Percentiles rank a stretch among this genome's conserved stretches.
Conservation (phyloP, 2,329 filamentous ascomycete genomes). For the Cladophialophora carrionii region DNA sequence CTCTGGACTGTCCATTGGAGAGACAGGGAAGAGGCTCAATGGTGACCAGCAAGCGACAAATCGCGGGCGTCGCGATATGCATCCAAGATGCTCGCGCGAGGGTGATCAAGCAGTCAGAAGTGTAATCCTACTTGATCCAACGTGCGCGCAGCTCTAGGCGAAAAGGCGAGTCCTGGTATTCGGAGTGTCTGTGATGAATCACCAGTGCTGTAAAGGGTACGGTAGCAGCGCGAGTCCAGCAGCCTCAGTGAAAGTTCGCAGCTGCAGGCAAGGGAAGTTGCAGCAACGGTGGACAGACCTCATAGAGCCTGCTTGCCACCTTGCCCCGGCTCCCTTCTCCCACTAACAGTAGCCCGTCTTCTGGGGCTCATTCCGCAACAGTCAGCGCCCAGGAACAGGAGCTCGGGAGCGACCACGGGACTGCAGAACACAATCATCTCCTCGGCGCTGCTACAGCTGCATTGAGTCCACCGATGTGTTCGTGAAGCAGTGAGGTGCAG, state of each 20-base stretch:
- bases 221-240: neutral
- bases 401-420: neutral
- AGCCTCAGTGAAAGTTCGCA: neutral
- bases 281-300: constrained; percentile 7
- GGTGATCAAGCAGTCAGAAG: constrained; percentile 1
- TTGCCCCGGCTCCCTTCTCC: neutral
- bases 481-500: neutral
- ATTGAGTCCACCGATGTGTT: neutral
- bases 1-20: neutral
- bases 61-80: neutral
- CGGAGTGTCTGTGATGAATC: neutral
- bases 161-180: neutral
- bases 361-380: neutral
- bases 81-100: neutral
- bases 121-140: constrained; percentile 1
- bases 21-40: constrained; percentile 3
- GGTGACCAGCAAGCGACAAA: constrained; percentile 2
- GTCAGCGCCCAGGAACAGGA: neutral
- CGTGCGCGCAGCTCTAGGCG: neutral
- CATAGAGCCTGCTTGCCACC: constrained; percentile 2
- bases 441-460: neutral
- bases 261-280: constrained; percentile 14
- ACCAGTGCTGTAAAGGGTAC: neutral
- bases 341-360: neutral
- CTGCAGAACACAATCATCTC: neutral